Base-by-base conservation (phyloP, 1,284 basidiomycete genomes). In the Cutaneotrichosporon cutaneum region DNA sequence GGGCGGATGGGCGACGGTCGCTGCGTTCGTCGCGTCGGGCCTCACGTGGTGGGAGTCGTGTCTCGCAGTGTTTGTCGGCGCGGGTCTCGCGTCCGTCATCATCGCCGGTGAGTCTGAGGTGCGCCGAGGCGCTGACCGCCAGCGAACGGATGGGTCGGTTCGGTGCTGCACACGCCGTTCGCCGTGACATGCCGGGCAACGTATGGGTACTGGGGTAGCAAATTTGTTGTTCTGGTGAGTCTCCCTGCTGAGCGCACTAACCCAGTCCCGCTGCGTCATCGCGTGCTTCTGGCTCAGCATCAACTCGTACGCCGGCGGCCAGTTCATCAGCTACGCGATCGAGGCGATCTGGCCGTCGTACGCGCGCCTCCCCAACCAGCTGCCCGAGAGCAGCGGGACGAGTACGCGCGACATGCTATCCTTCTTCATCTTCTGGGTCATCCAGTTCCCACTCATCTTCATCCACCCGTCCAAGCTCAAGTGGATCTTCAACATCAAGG, bases 201-300 rank as follows among this genome's bases (percentile, higher is more conserved):
- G 0, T 91, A 88, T 72, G 90, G 90, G 0, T 90, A 90, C 79
- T 90, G 87, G 71, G 74, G 74, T 21, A 68, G 67, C 63, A 75
- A 75, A 51, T 75, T 75, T 60, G 70, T 71, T 83, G 83, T 90
- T 44, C 70, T 73, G 47, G 62, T 63, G 58, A 60, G 62, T 58
- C 21, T 1, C 18, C 2, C 8, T 3, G 13, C 5, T 16, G 9
- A 24, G 3, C 27, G 26, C 21, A 7, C 26, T 21, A 1, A n/a
- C 35, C 0, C 59, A 61, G 62, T 88, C 87, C 59, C 84, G 89
- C 16, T 83, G 86, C 55, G 80, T 89, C 42, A 83, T 90, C n/a
- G 83, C 88, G 16, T 86, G 88, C 83, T 90, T 90, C 78, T 91
- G 89, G 89, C 87, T 87, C 61, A 85, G 85, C 21, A 82, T 87